These are phyloP conservation scores for Cyclostephanos invisitatus DNA, from an alignment of 108 stramenopile species.

Conservation along the genomic window DNA sequence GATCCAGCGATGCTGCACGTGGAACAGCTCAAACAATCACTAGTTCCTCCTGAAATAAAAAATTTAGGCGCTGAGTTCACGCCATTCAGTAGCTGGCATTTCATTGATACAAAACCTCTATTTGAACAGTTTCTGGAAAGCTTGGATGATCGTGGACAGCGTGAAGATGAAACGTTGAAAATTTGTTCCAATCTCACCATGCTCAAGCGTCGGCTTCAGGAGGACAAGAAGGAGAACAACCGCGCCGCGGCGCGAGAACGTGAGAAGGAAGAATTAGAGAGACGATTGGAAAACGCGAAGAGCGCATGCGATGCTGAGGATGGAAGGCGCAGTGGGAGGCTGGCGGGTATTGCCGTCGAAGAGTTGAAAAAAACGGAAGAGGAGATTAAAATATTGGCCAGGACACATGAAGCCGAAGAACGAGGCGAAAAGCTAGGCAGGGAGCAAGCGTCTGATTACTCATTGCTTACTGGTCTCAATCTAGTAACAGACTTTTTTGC, in stretches of 20 bases:
- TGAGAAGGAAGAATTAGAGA: slow-evolving; percentile 63
- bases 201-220: slow-evolving; percentile 58
- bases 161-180: slow-evolving; percentile 65
- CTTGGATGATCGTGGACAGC: slow-evolving; percentile 74
- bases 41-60: slow-evolving; percentile 39
- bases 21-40: slow-evolving; percentile 53
- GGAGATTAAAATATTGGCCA: slow-evolving; percentile 47
- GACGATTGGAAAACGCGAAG: slow-evolving; percentile 65
- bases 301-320: slow-evolving; percentile 52
- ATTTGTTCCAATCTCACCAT: slow-evolving; percentile 41
- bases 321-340: slow-evolving; percentile 71
- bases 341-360: slow-evolving; percentile 62
- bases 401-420: slow-evolving; percentile 45
- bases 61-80: slow-evolving; percentile 44
- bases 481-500: slow-evolving; percentile 54
- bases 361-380: slow-evolving; percentile 56
- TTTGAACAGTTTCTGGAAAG: slow-evolving; percentile 65
- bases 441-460: slow-evolving; percentile 47
- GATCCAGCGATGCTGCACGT: slow-evolving; percentile 74
- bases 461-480: slow-evolving; percentile 61
- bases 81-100: slow-evolving; percentile 66
- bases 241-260: slow-evolving; percentile 39
- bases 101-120: slow-evolving; percentile 68
- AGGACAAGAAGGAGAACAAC: slow-evolving; percentile 64
- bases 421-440: slow-evolving; percentile 36